Evolutionary conservation across 352 stramenopile genomes (phyloP), one percentile per base, ranked within the genome.

Genomic region (Achlya hypogyna): DNA sequence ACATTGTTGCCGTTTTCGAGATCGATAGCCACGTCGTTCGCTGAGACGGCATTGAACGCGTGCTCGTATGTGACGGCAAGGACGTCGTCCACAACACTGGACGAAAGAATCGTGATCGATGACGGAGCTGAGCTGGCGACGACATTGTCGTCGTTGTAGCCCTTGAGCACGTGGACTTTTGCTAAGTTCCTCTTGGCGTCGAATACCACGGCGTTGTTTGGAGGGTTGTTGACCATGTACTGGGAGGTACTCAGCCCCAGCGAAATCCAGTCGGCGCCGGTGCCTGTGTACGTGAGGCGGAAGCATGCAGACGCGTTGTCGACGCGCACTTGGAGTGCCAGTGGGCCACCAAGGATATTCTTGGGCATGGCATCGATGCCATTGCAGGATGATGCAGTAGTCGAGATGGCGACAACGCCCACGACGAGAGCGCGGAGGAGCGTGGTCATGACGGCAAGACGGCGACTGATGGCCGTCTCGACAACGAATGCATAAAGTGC

Each of bases 61-160:
- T 34, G 54, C 40, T 63, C 54, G 27, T 51, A 63, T n/a, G 54
- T 63, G 34, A 63, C 43, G 32, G 54, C 43, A 35, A 63, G 54
- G 5, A 31, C 22, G 25, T 35, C 54, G 23, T 56, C 32, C n/a
- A 28, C 25, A 32, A 22, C 32, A 14, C 16, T 32, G 22, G 49
- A 32, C 16, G 22, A 32, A 4, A 20, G 20, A 27, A 63, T 34
- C 25, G 22, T 22, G 4, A 63, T 20, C 4, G 18, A 22, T 22
- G 54, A 63, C 35, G 22, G 34, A 27, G 43, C 54, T 5, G 54
- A 10, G 22, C 51, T 32, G 5, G n/a, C 0, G 6, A 22, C 12
- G 5, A 63, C 34, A 3, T 34, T 22, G 8, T 22, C 0, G 18
- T 16, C 20, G 29, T n/a, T 51, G 35, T 63, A 63, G 32, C 20